Percentiles rank a stretch among this genome's conserved stretches.
Conservation (phyloP, 345 rosid genomes). For the Acer negundo region DNA sequence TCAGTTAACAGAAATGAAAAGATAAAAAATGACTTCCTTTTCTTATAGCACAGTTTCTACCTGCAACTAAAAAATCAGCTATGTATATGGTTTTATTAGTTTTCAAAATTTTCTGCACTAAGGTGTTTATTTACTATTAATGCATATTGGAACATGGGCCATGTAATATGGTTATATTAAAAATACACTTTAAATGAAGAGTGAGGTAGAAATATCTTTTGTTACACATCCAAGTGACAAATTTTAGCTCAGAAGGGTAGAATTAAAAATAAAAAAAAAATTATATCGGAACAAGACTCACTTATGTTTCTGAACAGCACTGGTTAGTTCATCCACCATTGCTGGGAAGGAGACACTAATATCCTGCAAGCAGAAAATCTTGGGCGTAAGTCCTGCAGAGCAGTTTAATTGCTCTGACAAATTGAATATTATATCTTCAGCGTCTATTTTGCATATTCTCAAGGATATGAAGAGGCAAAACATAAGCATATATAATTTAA, state of each 20-base stretch:
- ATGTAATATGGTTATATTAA: background rate
- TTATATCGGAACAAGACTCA: conserved; percentile 29
- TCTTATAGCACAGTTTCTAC: too few relatives aligned
- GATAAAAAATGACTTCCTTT: too few relatives aligned
- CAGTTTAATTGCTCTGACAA: conserved; percentile 11
- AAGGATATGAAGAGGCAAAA: background rate
- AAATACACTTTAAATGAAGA: background rate
- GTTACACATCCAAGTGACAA: conserved; percentile 4
- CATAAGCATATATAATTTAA: background rate
- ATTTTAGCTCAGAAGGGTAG: background rate
- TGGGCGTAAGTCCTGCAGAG: conserved; percentile 6
- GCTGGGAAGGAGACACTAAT: conserved; percentile 39
- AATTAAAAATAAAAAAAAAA: background rate
- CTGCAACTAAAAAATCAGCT: background rate
- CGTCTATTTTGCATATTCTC: background rate
- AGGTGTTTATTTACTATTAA: background rate
- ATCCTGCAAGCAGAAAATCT: conserved; percentile 40
- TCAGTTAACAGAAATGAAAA: too few relatives aligned
- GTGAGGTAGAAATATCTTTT: background rate
- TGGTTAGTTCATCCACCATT: conserved; percentile 40
- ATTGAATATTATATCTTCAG: background rate
- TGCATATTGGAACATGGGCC: background rate
- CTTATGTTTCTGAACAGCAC: conserved; percentile 51
- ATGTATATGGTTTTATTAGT: background rate
- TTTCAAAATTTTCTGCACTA: background rate